These are phyloP conservation scores for Litchi chinensis DNA, from an alignment of 345 rosid species.

Conservation along the genomic window DNA sequence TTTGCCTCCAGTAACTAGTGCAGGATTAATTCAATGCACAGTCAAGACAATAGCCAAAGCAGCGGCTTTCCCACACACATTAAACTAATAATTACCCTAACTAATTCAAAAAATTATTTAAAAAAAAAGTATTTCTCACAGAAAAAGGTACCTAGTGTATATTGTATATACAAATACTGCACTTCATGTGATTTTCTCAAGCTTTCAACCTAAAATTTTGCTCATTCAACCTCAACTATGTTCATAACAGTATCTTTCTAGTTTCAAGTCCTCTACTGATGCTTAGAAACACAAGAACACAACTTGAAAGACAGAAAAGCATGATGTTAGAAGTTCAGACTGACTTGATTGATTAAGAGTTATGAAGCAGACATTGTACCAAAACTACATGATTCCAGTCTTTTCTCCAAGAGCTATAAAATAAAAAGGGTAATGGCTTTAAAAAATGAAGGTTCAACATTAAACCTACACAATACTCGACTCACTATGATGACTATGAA, in stretches of 20 bases:
- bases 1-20: background rate
- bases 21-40: background rate
- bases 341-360: background rate
- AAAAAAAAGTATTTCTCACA: background rate
- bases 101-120: background rate
- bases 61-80: background rate
- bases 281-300: background rate
- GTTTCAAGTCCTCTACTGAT: background rate
- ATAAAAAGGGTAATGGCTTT: background rate
- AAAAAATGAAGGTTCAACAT: background rate
- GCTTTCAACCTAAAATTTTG: background rate
- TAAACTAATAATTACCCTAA: background rate
- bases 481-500: background rate
- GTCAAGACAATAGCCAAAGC: background rate
- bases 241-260: background rate
- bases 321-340: background rate
- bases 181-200: background rate
- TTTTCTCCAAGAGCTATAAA: background rate
- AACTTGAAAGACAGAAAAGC: background rate
- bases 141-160: background rate
- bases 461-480: background rate
- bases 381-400: background rate
- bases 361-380: background rate
- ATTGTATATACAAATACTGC: background rate
- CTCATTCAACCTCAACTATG: background rate